Conservation (phyloP, 2,329 filamentous ascomycete genomes). For the Calonectria montana region DNA sequence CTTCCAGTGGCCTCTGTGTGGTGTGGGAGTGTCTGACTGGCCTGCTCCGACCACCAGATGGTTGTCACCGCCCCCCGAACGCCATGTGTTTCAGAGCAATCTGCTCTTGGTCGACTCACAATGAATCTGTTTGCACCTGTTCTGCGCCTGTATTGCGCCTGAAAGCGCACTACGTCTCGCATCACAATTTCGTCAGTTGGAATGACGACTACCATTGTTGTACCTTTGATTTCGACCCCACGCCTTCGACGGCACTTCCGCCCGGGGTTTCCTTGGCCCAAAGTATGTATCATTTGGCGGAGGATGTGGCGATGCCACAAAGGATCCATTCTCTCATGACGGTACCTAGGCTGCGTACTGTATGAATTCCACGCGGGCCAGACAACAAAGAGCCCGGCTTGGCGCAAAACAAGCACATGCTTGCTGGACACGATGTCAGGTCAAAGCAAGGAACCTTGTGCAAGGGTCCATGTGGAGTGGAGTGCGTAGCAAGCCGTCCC, state of each 20-base stretch:
- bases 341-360: slow-evolving; percentile 29
- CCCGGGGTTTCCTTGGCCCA: neutral
- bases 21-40: slow-evolving; percentile 33
- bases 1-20: slow-evolving; percentile 28
- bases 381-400: slow-evolving; percentile 23
- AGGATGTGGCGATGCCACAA: slow-evolving; percentile 4
- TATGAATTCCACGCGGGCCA: slow-evolving; percentile 23
- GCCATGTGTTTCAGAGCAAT: slow-evolving; percentile 39
- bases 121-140: slow-evolving; percentile 1
- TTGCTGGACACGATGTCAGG: slow-evolving; percentile 33
- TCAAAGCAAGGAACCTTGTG: slow-evolving; percentile 23
- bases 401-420: slow-evolving; percentile 25
- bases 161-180: neutral
- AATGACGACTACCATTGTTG: slow-evolving; percentile 27
- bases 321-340: slow-evolving; percentile 1
- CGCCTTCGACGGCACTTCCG: neutral
- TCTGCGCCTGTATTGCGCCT: too few species aligned
- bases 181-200: slow-evolving; percentile 17
- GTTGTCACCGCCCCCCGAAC: neutral
- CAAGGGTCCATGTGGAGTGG: slow-evolving; percentile 21
- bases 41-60: slow-evolving; percentile 13
- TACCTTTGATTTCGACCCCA: neutral
- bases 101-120: slow-evolving; percentile 28
- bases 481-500: slow-evolving; percentile 30
- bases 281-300: neutral